phyloP scores from a whole-genome alignment of 2,329 filamentous ascomycete genomes.

The Calonectria ilicicola region DNA sequence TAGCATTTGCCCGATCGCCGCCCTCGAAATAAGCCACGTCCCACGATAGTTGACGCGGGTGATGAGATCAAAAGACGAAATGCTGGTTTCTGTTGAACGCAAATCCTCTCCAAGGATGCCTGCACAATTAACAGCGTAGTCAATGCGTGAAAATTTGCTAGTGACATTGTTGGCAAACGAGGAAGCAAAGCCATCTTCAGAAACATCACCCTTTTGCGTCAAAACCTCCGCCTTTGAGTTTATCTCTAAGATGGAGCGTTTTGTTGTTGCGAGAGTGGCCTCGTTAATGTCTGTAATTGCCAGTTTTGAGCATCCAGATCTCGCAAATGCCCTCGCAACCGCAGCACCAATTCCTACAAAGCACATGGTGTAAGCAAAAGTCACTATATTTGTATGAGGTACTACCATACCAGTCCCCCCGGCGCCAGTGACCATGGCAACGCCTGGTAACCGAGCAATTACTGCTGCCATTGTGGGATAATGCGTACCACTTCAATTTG shows the following conservation, averaged over 20 bases:
- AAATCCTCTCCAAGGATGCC: constrained; percentile 60
- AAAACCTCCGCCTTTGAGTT: constrained; percentile 51
- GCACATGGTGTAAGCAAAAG: not conserved
- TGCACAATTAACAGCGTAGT: constrained; percentile 69
- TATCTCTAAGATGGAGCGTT: constrained; percentile 46
- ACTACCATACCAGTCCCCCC: constrained; percentile 56
- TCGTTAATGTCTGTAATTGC: constrained; percentile 66
- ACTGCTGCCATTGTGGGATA: constrained; percentile 22
- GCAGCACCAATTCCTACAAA: constrained; percentile 67
- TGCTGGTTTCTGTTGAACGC: constrained; percentile 58
- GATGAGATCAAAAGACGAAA: constrained; percentile 63
- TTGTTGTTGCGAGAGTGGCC: constrained; percentile 51
- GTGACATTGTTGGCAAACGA: constrained; percentile 49
- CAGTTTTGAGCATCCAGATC: constrained; percentile 61
- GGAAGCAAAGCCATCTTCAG: constrained; percentile 58
- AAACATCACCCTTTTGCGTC: constrained; percentile 57
- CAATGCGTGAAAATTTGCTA: constrained; percentile 57
- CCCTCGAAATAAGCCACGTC: constrained; percentile 60
- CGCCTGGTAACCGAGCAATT: constrained; percentile 53
- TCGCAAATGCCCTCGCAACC: constrained; percentile 62
- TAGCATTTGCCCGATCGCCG: constrained; percentile 59
- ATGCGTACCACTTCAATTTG: not conserved
- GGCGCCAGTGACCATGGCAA: constrained; percentile 60
- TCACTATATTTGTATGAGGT: too few relatives aligned
- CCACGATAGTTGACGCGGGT: constrained; percentile 68